phyloP scores from a whole-genome alignment of 768 basidiomycete genomes.

The Tricholomella constricta region DNA sequence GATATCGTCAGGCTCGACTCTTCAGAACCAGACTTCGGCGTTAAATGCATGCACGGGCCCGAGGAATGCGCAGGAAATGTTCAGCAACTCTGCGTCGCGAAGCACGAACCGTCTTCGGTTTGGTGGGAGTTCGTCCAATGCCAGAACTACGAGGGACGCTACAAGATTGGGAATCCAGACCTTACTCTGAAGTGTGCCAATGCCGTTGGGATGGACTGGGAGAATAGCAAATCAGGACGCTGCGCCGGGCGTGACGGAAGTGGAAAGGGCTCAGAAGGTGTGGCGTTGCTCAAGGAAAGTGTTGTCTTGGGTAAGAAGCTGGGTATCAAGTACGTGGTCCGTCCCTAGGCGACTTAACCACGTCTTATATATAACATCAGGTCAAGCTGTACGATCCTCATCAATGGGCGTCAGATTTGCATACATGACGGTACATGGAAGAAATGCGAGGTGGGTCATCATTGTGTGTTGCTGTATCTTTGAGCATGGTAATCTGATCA shows the following conservation, averaged over 20 bases:
- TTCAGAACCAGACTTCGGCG: conserved; percentile 74
- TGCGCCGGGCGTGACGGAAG: conserved; percentile 68
- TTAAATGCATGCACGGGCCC: conserved; percentile 77
- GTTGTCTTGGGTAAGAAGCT: conserved; percentile 42
- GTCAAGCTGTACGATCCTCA: conserved; percentile 87
- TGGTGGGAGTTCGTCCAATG: conserved; percentile 90
- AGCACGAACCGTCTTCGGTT: conserved; percentile 50
- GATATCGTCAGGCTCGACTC: conserved; percentile 52
- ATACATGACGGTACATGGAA: conserved; percentile 81
- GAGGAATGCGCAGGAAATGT: conserved; percentile 88
- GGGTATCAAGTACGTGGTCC: conserved; percentile 53
- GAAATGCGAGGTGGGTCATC: conserved; percentile 63
- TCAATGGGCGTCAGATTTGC: conserved; percentile 68
- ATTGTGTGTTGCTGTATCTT: neutral
- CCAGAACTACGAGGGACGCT: conserved; percentile 67
- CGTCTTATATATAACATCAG: conserved; percentile 33
- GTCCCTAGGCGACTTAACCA: neutral
- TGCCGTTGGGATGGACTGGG: conserved; percentile 70
- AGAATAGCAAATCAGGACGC: conserved; percentile 49
- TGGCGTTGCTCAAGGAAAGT: conserved; percentile 64
- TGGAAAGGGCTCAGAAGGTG: conserved; percentile 63
- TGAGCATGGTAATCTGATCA: conserved; percentile 4
- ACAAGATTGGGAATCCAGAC: conserved; percentile 64
- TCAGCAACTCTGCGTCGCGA: conserved; percentile 81
- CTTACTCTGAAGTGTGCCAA: conserved; percentile 69